Evolutionary conservation across 345 rosid species (phyloP).

Genomic region (Eucalyptus pauciflora): DNA sequence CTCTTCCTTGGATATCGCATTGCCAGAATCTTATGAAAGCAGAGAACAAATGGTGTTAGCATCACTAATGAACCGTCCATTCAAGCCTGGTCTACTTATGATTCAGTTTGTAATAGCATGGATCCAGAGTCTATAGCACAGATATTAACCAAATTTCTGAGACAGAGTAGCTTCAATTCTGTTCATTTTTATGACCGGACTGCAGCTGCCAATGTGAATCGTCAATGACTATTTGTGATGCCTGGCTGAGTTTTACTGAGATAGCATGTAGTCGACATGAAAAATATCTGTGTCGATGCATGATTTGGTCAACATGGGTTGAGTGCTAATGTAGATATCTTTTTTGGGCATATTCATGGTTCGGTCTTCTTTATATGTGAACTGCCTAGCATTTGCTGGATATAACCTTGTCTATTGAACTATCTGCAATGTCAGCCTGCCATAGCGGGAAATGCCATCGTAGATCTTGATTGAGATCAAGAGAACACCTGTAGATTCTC

Average conservation of each 20-base stretch:
- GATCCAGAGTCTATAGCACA: neutral
- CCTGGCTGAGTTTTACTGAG: neutral
- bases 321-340: neutral
- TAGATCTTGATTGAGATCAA: neutral
- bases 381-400: neutral
- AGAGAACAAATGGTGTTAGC: neutral
- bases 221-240: neutral
- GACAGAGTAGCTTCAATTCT: neutral
- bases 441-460: neutral
- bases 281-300: neutral
- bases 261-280: neutral
- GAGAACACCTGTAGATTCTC: neutral
- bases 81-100: neutral
- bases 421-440: neutral
- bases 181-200: neutral
- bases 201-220: neutral
- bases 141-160: neutral
- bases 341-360: neutral
- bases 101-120: neutral
- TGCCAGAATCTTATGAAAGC: neutral
- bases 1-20: conserved; percentile 12
- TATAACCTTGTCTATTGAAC: neutral
- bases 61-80: neutral
- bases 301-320: neutral
- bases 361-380: neutral